Evolutionary conservation across 2,329 filamentous ascomycete genomes (phyloP).

Genomic region (Sclerotinia minor): DNA sequence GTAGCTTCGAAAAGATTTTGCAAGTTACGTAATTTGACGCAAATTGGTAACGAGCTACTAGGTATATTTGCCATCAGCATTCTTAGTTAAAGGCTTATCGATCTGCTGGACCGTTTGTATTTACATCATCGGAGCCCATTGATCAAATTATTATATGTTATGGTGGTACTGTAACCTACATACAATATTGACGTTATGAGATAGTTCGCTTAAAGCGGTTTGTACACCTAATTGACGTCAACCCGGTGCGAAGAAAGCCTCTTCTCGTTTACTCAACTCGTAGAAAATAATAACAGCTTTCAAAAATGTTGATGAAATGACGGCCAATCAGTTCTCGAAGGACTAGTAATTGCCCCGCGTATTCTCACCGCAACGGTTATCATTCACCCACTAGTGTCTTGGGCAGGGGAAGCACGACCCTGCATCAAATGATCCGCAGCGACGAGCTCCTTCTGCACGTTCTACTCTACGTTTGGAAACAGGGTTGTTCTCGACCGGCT

Average conservation of each 20-base stretch:
- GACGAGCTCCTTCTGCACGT: background rate
- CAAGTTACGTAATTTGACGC: slow-evolving; percentile 21
- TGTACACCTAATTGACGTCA: background rate
- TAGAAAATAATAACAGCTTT: background rate
- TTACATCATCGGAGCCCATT: background rate
- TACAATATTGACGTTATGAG: background rate
- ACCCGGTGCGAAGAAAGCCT: too few species aligned
- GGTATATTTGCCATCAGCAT: slow-evolving; percentile 7
- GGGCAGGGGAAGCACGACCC: background rate
- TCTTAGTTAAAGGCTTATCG: background rate
- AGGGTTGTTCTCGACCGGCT: background rate
- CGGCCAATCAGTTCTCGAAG: background rate
- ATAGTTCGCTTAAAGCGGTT: background rate
- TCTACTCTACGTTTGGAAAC: background rate
- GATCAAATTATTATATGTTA: background rate
- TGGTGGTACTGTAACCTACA: too few species aligned
- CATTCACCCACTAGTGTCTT: background rate
- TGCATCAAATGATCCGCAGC: slow-evolving; percentile 12
- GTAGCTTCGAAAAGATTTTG: slow-evolving; percentile 15
- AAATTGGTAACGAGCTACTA: background rate
- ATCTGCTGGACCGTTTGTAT: background rate
- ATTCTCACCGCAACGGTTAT: background rate
- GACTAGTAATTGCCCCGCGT: too few species aligned
- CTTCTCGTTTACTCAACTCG: background rate
- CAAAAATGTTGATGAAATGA: background rate